A percentile compares a stretch with the other conserved stretches of the same genome.
These are phyloP conservation scores for Schizochytrium sp. DNA, from an alignment of 108 stramenopile genomes.

Conservation along the genomic window DNA sequence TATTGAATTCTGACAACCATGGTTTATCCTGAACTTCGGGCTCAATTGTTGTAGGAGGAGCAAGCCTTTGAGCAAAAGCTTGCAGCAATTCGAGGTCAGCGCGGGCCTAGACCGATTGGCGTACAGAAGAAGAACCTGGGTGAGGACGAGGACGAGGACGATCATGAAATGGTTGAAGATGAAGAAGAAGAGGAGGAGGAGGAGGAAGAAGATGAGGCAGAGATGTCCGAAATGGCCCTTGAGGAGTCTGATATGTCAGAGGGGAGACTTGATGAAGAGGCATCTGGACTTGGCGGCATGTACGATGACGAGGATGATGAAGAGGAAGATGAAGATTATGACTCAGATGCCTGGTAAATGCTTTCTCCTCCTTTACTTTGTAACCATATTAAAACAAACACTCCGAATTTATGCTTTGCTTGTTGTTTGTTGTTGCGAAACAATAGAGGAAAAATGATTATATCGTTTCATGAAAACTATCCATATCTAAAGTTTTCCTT, in stretches of 20 bases:
- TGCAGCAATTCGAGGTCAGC: background rate
- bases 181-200: conserved; percentile 5
- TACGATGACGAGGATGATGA: background rate
- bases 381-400: background rate
- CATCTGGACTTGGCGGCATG: background rate
- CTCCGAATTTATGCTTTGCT: background rate
- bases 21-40: background rate
- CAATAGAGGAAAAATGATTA: background rate
- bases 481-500: too few species aligned
- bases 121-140: background rate
- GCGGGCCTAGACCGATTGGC: conserved; percentile 7
- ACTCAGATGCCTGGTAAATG: background rate
- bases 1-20: background rate
- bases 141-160: conserved; percentile 10
- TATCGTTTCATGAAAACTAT: too few species aligned
- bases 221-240: background rate
- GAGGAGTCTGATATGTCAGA: background rate
- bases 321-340: background rate
- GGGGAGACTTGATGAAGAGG: conserved; percentile 22
- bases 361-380: background rate
- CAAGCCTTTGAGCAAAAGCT: background rate
- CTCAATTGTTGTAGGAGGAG: conserved; percentile 5
- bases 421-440: background rate
- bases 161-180: background rate
- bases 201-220: conserved; percentile 10